Percentiles rank a stretch among this genome's conserved stretches.
phyloP scores from a whole-genome alignment of 805 yeast genomes.

The Candida ulmi region DNA sequence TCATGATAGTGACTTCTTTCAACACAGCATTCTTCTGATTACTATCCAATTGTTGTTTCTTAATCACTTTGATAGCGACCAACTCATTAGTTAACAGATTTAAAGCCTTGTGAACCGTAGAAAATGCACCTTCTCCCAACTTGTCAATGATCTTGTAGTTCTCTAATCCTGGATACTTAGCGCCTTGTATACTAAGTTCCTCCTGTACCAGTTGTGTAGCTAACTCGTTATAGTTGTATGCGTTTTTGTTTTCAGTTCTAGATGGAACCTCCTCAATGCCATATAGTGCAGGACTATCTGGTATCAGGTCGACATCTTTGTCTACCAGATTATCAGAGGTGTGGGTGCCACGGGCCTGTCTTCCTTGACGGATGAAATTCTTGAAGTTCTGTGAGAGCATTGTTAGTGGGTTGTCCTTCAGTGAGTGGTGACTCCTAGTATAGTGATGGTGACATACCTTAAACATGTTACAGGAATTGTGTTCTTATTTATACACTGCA shows the following conservation, averaged over 20 bases:
- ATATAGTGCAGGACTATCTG: background rate
- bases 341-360: background rate
- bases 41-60: conserved; percentile 36
- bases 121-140: conserved; percentile 88
- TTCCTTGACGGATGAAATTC: background rate
- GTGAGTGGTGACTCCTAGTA: background rate
- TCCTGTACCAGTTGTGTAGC: conserved; percentile 22
- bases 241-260: conserved; percentile 1
- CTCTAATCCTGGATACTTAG: conserved; percentile 23
- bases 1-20: conserved; percentile 33
- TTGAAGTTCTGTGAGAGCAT: background rate
- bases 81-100: conserved; percentile 35
- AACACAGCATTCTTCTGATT: conserved; percentile 38
- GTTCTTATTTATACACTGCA: no score
- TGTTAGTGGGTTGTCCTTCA: background rate
- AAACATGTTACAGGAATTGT: no score
- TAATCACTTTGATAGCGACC: conserved; percentile 75
- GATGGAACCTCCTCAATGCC: background rate
- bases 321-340: background rate
- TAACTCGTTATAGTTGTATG: conserved; percentile 20
- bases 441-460: conserved; percentile 19
- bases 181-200: conserved; percentile 15
- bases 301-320: background rate
- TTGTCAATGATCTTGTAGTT: conserved; percentile 29
- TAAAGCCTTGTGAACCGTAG: conserved; percentile 71